Conservation (phyloP, 2,329 filamentous ascomycete species). For the Calonectria pseudoreteaudii region DNA sequence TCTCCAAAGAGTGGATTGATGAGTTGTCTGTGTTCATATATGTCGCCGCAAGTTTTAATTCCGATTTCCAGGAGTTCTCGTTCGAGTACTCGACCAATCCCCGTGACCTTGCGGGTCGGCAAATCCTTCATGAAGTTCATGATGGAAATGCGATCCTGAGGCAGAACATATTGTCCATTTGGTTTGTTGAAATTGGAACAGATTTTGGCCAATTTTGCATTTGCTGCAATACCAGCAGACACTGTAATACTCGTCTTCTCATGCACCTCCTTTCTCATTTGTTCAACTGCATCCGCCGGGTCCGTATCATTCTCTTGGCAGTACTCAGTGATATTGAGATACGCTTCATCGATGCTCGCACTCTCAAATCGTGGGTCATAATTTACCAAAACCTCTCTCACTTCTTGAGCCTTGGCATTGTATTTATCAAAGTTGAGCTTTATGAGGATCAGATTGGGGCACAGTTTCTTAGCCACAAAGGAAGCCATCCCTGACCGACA, state of each 20-base stretch:
- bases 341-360: slow-evolving; percentile 95
- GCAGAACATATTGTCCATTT: slow-evolving; percentile 87
- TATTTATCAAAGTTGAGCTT: slow-evolving; percentile 94
- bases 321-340: slow-evolving; percentile 93
- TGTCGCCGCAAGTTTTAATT: slow-evolving; percentile 88
- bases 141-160: slow-evolving; percentile 78
- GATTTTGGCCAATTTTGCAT: slow-evolving; percentile 94
- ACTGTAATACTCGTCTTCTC: slow-evolving; percentile 86
- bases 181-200: slow-evolving; percentile 97
- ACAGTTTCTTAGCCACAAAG: slow-evolving; percentile 95
- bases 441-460: slow-evolving; percentile 84
- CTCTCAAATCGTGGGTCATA: slow-evolving; percentile 95
- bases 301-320: slow-evolving; percentile 75
- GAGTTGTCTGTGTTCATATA: slow-evolving; percentile 80
- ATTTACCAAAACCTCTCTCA: slow-evolving; percentile 82
- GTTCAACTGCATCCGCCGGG: slow-evolving; percentile 79
- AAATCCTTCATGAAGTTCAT: slow-evolving; percentile 88
- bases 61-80: slow-evolving; percentile 90
- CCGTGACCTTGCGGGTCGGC: slow-evolving; percentile 91
- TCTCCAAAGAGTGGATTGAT: slow-evolving; percentile 86
- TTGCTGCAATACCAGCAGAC: slow-evolving; percentile 93
- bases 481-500: slow-evolving; percentile 95
- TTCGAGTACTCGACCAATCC: slow-evolving; percentile 93
- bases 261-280: slow-evolving; percentile 82
- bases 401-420: slow-evolving; percentile 86